These are phyloP conservation scores for Tetrapisispora phaffii DNA, from an alignment of 805 yeast genomes.

Conservation along the genomic window DNA sequence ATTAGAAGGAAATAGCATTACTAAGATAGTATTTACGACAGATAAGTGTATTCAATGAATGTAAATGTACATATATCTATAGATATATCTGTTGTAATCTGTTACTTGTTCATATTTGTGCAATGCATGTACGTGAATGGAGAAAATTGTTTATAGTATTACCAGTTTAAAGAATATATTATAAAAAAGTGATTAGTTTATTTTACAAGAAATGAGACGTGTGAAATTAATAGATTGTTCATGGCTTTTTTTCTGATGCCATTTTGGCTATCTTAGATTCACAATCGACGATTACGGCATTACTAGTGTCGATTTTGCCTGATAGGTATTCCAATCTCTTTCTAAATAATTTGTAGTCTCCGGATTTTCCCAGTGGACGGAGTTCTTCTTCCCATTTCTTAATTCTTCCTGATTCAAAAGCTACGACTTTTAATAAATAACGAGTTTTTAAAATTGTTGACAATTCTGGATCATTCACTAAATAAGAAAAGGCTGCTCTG, in stretches of 20 bases:
- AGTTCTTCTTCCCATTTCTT: conserved; percentile 63
- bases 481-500: conserved; percentile 63
- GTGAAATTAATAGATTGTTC: background rate
- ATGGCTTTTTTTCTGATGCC: conserved; percentile 10
- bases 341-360: conserved; percentile 44
- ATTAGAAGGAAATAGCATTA: too few relatives aligned
- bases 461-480: conserved; percentile 48
- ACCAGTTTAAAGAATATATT: background rate
- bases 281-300: conserved; percentile 37
- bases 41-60: too few relatives aligned
- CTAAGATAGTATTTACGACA: too few relatives aligned
- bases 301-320: conserved; percentile 54
- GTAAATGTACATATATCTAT: too few relatives aligned
- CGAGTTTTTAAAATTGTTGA: conserved; percentile 55
- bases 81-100: too few relatives aligned
- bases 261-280: conserved; percentile 37
- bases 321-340: conserved; percentile 58
- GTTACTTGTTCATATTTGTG: too few relatives aligned
- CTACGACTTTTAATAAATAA: conserved; percentile 44
- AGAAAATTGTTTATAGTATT: too few relatives aligned
- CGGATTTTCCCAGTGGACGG: conserved; percentile 42
- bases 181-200: background rate
- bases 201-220: background rate
- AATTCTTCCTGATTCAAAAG: conserved; percentile 54
- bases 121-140: too few relatives aligned